A percentile compares a stretch with the other conserved stretches of the same genome.
Evolutionary conservation across 2,329 filamentous ascomycete genomes (phyloP).

Genomic region (Fusarium sp.): DNA sequence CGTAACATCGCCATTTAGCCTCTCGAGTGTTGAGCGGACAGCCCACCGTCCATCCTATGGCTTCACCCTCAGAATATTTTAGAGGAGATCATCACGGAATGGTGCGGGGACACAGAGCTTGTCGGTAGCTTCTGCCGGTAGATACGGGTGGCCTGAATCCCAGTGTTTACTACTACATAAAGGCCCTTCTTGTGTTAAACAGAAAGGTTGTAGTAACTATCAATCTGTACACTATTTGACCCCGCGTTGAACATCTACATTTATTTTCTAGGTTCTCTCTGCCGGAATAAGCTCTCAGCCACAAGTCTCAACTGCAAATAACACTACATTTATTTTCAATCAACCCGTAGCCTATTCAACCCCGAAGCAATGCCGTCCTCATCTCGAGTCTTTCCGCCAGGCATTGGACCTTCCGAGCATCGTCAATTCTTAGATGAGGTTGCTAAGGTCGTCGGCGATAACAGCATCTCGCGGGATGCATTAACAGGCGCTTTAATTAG

Average conservation of each 20-base stretch:
- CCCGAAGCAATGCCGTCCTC: background rate
- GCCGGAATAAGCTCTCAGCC: too few relatives aligned
- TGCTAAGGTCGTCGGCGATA: background rate
- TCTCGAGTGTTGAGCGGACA: background rate
- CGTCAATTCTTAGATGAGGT: background rate
- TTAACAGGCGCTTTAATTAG: background rate
- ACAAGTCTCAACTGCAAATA: too few relatives aligned
- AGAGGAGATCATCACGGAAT: background rate
- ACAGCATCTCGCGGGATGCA: background rate
- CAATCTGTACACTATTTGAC: too few relatives aligned
- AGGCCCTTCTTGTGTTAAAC: too few relatives aligned
- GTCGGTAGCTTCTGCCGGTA: background rate
- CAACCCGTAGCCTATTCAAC: too few relatives aligned
- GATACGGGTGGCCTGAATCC: accelerated
- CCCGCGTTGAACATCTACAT: too few relatives aligned
- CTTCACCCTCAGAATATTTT: accelerated
- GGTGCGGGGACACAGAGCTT: background rate
- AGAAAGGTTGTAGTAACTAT: too few relatives aligned
- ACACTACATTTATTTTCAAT: too few relatives aligned
- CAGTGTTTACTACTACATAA: background rate
- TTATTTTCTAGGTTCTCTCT: too few relatives aligned
- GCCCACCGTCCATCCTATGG: accelerated
- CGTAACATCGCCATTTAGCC: background rate
- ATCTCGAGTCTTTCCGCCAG: background rate
- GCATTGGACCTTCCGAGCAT: background rate